These are phyloP conservation scores for Massariosphaeria phaeospora DNA, from an alignment of 495 filamentous ascomycete genomes.

Conservation along the genomic window DNA sequence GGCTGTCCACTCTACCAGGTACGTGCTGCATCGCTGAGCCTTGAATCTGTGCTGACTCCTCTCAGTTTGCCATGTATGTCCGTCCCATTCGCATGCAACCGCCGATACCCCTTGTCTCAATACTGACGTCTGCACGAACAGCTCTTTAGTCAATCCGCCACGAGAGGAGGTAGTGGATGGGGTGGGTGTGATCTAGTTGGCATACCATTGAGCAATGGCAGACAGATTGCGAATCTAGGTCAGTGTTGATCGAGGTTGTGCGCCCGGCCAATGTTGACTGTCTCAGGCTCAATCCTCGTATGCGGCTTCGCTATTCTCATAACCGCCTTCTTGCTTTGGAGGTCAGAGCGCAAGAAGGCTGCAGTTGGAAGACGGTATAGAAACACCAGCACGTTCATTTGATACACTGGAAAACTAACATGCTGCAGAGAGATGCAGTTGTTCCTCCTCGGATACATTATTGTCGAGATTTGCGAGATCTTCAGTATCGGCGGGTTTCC, in stretches of 20 bases:
- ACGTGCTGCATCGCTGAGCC: constrained; percentile 43
- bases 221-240: constrained; percentile 81
- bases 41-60: constrained; percentile 5
- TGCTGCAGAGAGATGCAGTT: constrained; percentile 83
- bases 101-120: constrained; percentile 7
- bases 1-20: constrained; percentile 70
- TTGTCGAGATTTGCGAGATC: constrained; percentile 92
- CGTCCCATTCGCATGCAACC: too few species aligned
- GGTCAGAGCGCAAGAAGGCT: constrained; percentile 87
- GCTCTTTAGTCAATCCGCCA: constrained; percentile 56
- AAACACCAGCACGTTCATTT: too few species aligned
- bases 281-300: constrained; percentile 80
- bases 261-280: constrained; percentile 8
- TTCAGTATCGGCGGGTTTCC: constrained; percentile 91
- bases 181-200: constrained; percentile 67
- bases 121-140: constrained; percentile 30
- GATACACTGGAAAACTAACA: constrained; percentile 3
- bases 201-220: constrained; percentile 60
- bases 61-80: constrained; percentile 33
- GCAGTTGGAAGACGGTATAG: constrained; percentile 94
- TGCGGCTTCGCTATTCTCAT: constrained; percentile 69
- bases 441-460: constrained; percentile 79
- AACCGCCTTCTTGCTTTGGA: constrained; percentile 61
- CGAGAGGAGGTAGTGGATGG: constrained; percentile 44
- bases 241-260: constrained; percentile 38